A percentile compares a stretch with the other conserved stretches of the same genome.
Evolutionary conservation across 1,139 yeast genomes (phyloP).

Genomic region (Geotrichum carabidarum): DNA sequence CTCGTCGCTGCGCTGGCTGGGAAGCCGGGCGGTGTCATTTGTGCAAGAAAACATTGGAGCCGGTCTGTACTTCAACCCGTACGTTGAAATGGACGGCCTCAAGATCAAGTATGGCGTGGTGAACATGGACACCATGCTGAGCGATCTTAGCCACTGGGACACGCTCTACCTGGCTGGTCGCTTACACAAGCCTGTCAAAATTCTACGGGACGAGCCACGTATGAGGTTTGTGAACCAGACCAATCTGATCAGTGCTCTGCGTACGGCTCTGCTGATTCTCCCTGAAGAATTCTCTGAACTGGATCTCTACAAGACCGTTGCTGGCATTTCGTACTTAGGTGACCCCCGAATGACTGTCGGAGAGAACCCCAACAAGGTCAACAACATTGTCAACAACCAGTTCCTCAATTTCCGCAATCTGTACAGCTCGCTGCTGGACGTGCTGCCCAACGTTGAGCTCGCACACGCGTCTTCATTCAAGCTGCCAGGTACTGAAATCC

Average conservation of each 20-base stretch:
- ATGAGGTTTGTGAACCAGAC: conserved; percentile 65
- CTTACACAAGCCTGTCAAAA: conserved; percentile 86
- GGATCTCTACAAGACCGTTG: conserved; percentile 68
- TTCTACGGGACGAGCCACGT: conserved; percentile 57
- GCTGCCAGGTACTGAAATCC: conserved; percentile 24
- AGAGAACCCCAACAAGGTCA: conserved; percentile 84
- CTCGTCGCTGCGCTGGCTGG: conserved; percentile 57
- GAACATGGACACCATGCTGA: conserved; percentile 52
- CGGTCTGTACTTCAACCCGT: conserved; percentile 93
- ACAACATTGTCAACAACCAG: conserved; percentile 79
- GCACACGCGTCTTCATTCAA: conserved; percentile 22
- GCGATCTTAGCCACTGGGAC: conserved; percentile 76
- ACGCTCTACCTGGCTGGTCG: conserved; percentile 88
- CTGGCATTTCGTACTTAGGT: conserved; percentile 80
- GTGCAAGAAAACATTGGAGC: conserved; percentile 70
- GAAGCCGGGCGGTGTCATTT: conserved; percentile 53
- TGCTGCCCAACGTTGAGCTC: conserved; percentile 38
- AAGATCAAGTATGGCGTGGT: conserved; percentile 85
- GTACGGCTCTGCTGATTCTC: conserved; percentile 62
- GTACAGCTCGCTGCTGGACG: conserved; percentile 62
- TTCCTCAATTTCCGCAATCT: conserved; percentile 59
- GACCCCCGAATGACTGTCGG: conserved; percentile 84
- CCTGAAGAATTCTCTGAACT: conserved; percentile 53
- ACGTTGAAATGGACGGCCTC: conserved; percentile 57
- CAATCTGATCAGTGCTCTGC: conserved; percentile 72